Base-by-base conservation (phyloP, 106 monocot species). In the Vanilla planifolia region DNA sequence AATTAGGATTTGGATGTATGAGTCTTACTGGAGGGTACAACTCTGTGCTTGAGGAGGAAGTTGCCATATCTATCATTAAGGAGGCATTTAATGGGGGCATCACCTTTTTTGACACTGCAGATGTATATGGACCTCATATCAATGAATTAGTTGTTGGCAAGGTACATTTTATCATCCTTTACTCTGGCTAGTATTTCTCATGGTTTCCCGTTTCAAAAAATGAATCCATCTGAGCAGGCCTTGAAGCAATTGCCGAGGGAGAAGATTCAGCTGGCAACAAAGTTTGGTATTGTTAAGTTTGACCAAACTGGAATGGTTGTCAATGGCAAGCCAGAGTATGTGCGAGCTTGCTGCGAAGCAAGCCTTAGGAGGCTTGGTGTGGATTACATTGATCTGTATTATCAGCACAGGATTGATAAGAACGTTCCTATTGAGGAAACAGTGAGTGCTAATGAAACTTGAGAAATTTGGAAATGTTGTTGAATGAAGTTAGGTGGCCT, bases 21-120 rank as follows among this genome's bases (percentile, higher is more conserved):
- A 67, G 85, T 20, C 85, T 93, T n/a, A 72, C 71, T 3, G 93
- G 89, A 7, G 43, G 63, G 2, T 93, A 89, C 71, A 85, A 82
- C 39, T 43, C 79, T 35, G 79, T 89, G 3, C 11, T 93, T n/a
- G 9, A 42, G 16, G 93, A 93, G 0, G 82, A 89, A 32, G 71
- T 21, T 1, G 93, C 85, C 9, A 50, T 85, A 7, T 24, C 79
- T 37, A 59, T 93, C 64, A 78, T 94, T 67, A 75, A 77, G 51
- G 68, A 85, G 8, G 89, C 93, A 5, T 94, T 89, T 51, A 28
- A 75, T 48, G 69, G 32, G 1, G 89, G 93, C 5, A 68, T 89
- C 69, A 94, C 85, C 41, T 94, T 94, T 67, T 94, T 94, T 37
- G 93, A 94, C 62, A 85, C 82, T 40, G 68, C 93, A 4, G 78